Evolutionary conservation across 192 early-diverging fungal genomes (phyloP), one percentile per base, ranked within the genome.

Genomic region (Gryganskiella cystojenkinii): DNA sequence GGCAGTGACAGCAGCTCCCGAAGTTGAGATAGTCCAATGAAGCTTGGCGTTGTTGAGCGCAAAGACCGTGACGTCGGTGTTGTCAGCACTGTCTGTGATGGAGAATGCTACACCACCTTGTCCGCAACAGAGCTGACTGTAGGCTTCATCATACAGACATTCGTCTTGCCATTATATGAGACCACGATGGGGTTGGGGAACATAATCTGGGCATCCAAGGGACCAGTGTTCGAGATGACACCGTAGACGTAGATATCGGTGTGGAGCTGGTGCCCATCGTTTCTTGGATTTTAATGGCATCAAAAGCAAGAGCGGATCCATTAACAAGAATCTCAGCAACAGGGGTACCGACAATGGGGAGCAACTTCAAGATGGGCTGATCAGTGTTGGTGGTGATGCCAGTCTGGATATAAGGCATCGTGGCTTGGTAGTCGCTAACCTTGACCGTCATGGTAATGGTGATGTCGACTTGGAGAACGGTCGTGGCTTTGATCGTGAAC

Each of bases 241-340:
- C 37, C 84, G n/a, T n/a, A n/a, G n/a, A n/a, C 84, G 54, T 59
- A 56, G 69, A 85, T 75, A 56, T 71, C 66, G 15, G 82, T 81
- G 5, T 62, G 61, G 67, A 71, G 15, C 40, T 51, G 53, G 51
- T 56, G 2, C 81, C 68, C 42, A 64, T 76, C 35, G 84, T 70
- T 34, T 28, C 31, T 30, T 60, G 75, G 34, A 86, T 57, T 3
- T 70, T 57, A 31, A 84, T 53, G 22, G 55, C 60, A 24, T 81
- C 74, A 45, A 86, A 83, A 4, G 47, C 57, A 13, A 86, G 71
- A 17, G 22, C 43, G 14, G 70, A 61, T 17, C 64, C 56, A 13
- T 62, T 50, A 45, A 87, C 82, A 47, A 87, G 70, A 13, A 62
- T n/a, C 60, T 82, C 79, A 6, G 83, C 86, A 64, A 87, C 78